Evolutionary conservation across 345 rosid genomes (phyloP).

Genomic region (Salix caprea): DNA sequence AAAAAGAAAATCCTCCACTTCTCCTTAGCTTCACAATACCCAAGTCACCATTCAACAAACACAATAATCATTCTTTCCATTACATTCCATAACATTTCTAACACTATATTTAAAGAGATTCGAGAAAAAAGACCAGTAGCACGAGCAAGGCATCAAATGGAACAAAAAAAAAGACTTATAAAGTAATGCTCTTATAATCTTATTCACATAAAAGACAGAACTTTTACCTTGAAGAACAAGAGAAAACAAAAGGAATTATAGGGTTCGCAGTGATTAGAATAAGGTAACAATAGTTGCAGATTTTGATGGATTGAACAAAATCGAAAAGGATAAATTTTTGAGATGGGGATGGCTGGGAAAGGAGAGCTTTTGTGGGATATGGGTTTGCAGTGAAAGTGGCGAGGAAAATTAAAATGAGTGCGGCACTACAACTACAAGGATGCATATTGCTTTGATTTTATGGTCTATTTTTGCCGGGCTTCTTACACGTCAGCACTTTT

Average conservation of each 20-base stretch:
- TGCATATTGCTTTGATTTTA: not conserved
- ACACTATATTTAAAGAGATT: not conserved
- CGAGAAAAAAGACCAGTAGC: not conserved
- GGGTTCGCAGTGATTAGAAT: not conserved
- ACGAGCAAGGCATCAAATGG: not conserved
- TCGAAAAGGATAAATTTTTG: not conserved
- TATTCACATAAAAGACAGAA: not conserved
- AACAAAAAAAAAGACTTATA: not conserved
- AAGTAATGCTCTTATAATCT: not conserved
- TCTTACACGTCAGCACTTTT: slow-evolving; percentile 1
- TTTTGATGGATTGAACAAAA: not conserved
- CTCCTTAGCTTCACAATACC: not conserved
- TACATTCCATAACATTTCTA: not conserved
- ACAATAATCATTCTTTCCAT: not conserved
- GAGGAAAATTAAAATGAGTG: not conserved
- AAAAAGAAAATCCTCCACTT: not conserved
- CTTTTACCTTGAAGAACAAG: not conserved
- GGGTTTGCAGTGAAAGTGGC: not conserved
- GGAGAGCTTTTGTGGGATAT: not conserved
- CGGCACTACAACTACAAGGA: no score
- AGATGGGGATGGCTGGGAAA: not conserved
- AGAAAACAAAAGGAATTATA: not conserved
- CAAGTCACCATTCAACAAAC: not conserved
- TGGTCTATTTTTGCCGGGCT: not conserved
- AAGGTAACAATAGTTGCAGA: not conserved